A percentile compares a stretch with the other conserved stretches of the same genome.
phyloP scores from a whole-genome alignment of 352 stramenopile genomes.

The Pythium pectinolyticum region DNA sequence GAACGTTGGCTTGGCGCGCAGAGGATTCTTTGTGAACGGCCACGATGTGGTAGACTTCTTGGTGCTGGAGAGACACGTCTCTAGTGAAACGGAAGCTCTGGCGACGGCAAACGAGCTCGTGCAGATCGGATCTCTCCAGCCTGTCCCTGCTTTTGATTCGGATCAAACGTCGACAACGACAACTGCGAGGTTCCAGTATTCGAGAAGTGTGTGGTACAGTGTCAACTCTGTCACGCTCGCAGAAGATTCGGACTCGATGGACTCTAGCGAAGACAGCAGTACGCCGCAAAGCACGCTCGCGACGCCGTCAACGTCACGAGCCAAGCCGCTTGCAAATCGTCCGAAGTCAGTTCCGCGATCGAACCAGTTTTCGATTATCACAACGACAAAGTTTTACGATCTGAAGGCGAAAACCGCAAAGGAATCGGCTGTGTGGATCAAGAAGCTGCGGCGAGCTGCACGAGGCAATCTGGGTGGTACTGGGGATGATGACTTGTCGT shows the following conservation, averaged over 20 bases:
- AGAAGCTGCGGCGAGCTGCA: constrained; percentile 62
- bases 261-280: constrained; percentile 53
- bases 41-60: constrained; percentile 78
- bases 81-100: constrained; percentile 64
- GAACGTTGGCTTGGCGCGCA: constrained; percentile 41
- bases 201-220: constrained; percentile 77
- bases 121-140: constrained; percentile 62
- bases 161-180: constrained; percentile 11
- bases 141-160: constrained; percentile 34
- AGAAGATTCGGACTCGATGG: constrained; percentile 70
- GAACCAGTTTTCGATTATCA: constrained; percentile 88
- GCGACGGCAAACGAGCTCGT: constrained; percentile 78
- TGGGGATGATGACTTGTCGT: constrained; percentile 10
- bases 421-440: constrained; percentile 70
- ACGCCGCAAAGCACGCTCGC: constrained; percentile 28
- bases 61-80: constrained; percentile 50
- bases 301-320: constrained; percentile 34
- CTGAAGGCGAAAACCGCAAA: constrained; percentile 79
- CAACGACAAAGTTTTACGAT: constrained; percentile 82
- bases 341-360: constrained; percentile 40
- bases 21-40: constrained; percentile 79
- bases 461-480: constrained; percentile 32
- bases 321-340: constrained; percentile 17
- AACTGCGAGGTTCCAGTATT: constrained; percentile 61
- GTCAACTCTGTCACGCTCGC: constrained; percentile 76